These are phyloP conservation scores for Drechmeria coniospora DNA, from an alignment of 2,329 filamentous ascomycete genomes.

Conservation along the genomic window DNA sequence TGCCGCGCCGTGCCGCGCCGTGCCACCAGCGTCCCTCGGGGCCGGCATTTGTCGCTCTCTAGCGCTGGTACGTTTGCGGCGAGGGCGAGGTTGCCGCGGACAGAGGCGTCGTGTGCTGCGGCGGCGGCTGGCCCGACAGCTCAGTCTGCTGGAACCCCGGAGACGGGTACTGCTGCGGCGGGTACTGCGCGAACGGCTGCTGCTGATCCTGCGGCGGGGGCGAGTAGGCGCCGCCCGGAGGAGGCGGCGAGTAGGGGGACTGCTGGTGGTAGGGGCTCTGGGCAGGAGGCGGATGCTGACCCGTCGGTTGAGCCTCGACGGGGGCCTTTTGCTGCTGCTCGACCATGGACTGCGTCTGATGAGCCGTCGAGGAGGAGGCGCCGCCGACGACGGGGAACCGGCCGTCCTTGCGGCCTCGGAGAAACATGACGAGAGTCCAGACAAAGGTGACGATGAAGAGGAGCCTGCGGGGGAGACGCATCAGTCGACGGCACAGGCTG, in stretches of 20 bases:
- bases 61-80: constrained; percentile 1
- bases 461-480: constrained; percentile 12
- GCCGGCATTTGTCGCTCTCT: too few species aligned
- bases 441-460: constrained; percentile 22
- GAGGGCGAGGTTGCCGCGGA: background rate
- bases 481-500: background rate
- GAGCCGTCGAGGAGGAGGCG: constrained; percentile 5
- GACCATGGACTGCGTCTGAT: constrained; percentile 20
- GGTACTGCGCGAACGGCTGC: constrained; percentile 8
- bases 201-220: constrained; percentile 10
- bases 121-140: constrained; percentile 1
- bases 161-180: constrained; percentile 6
- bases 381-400: constrained; percentile 14
- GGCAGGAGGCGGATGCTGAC: constrained; percentile 6
- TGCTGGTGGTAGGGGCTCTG: constrained; percentile 15
- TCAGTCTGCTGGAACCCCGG: constrained; percentile 8
- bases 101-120: background rate
- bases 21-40: too few species aligned
- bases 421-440: constrained; percentile 19
- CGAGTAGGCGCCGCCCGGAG: constrained; percentile 7
- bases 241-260: constrained; percentile 10
- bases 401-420: constrained; percentile 21
- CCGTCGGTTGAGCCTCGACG: constrained; percentile 6
- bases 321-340: constrained; percentile 11
- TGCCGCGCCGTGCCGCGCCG: too few species aligned